phyloP scores from a whole-genome alignment of 257 asterid species.

The Fraxinus pennsylvanica region DNA sequence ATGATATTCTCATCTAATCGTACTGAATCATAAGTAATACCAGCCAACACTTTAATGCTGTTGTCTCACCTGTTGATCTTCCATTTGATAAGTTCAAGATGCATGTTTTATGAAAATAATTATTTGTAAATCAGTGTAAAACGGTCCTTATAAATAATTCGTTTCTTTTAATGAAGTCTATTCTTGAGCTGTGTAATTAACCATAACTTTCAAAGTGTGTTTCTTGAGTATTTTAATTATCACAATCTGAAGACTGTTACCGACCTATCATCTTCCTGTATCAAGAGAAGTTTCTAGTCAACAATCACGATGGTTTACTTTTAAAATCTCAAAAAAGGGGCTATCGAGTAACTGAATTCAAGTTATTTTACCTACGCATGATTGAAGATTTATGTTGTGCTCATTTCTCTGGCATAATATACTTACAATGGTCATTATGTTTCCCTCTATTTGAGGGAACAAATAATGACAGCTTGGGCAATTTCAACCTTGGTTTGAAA shows the following conservation, averaged over 20 bases:
- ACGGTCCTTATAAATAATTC: neutral
- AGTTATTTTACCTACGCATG: neutral
- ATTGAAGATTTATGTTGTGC: neutral
- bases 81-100: neutral
- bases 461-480: conserved; percentile 1
- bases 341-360: neutral
- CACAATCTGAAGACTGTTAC: neutral
- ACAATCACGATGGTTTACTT: neutral
- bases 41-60: neutral
- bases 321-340: neutral
- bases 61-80: neutral
- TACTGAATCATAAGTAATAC: neutral
- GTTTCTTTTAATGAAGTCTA: neutral
- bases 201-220: neutral
- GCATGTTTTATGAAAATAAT: neutral
- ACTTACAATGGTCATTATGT: neutral
- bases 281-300: neutral
- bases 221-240: neutral
- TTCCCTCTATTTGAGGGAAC: neutral
- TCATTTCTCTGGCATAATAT: neutral
- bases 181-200: neutral
- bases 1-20: neutral
- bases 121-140: neutral
- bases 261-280: neutral
- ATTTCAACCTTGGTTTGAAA: neutral